Conservation (phyloP, 495 filamentous ascomycete genomes). For the Aspergillus nanangensis region DNA sequence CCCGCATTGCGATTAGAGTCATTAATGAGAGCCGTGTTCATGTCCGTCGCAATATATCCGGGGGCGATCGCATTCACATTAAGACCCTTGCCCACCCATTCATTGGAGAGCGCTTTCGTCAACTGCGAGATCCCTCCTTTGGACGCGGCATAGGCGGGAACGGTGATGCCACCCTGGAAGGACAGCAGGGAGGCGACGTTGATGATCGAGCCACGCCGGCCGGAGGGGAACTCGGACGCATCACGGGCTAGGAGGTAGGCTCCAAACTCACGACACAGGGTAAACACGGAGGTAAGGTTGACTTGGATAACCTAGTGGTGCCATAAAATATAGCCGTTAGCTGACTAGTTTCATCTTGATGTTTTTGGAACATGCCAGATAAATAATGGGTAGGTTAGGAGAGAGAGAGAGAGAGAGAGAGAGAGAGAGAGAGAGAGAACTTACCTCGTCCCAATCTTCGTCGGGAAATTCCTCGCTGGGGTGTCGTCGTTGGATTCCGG, state of each 20-base stretch:
- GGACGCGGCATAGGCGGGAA: constrained; percentile 85
- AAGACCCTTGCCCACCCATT: constrained; percentile 76
- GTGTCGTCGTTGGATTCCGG: constrained; percentile 80
- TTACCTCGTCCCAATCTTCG: constrained; percentile 72
- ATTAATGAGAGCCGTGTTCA: constrained; percentile 80
- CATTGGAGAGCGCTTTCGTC: constrained; percentile 83
- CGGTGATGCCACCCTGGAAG: constrained; percentile 88
- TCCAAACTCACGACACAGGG: constrained; percentile 76
- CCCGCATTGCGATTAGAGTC: constrained; percentile 63
- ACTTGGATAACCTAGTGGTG: constrained; percentile 64
- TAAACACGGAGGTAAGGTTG: constrained; percentile 81
- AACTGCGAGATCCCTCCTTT: constrained; percentile 85
- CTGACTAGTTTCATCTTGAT: background rate
- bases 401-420: background rate
- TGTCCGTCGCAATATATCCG: constrained; percentile 84
- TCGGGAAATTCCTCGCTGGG: constrained; percentile 74
- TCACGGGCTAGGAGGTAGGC: constrained; percentile 70
- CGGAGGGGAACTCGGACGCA: constrained; percentile 43
- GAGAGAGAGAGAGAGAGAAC: constrained; percentile 3
- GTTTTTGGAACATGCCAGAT: too few relatives aligned
- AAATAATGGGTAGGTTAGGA: background rate
- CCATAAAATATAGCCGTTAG: constrained; percentile 1
- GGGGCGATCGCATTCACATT: constrained; percentile 79
- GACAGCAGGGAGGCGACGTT: constrained; percentile 81
- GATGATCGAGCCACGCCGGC: constrained; percentile 71